Evolutionary conservation across 805 yeast genomes (phyloP).

Genomic region (Lachancea sp.): DNA sequence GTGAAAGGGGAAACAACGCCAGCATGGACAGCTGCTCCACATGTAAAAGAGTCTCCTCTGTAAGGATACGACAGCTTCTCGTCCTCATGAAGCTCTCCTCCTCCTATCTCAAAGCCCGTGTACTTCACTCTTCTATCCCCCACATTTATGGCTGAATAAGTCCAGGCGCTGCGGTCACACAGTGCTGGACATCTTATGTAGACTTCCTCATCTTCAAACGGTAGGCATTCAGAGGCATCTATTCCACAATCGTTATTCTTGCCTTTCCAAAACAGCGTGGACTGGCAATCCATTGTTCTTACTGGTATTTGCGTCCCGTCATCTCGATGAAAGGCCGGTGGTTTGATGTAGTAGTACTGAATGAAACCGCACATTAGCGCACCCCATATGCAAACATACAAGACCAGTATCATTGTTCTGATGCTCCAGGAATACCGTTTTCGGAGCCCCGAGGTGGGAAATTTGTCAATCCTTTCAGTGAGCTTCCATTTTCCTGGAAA

Average conservation of each 20-base stretch:
- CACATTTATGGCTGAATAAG: constrained; percentile 67
- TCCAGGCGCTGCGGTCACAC: constrained; percentile 72
- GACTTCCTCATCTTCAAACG: constrained; percentile 40
- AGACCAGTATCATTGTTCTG: constrained; percentile 30
- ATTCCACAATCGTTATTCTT: constrained; percentile 72
- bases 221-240: constrained; percentile 54
- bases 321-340: constrained; percentile 32
- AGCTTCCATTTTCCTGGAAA: constrained; percentile 24
- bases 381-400: constrained; percentile 45
- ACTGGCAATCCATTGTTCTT: constrained; percentile 35
- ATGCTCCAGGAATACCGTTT: constrained; percentile 25
- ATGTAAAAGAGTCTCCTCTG: constrained; percentile 82
- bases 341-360: constrained; percentile 40
- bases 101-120: constrained; percentile 69
- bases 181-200: constrained; percentile 79
- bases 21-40: constrained; percentile 86
- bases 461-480: constrained; percentile 34
- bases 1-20: constrained; percentile 64
- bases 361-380: constrained; percentile 35
- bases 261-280: constrained; percentile 54
- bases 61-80: constrained; percentile 52
- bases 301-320: constrained; percentile 28
- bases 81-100: constrained; percentile 40
- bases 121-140: constrained; percentile 67
- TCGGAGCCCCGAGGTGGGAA: constrained; percentile 37